Percentiles rank a stretch among this genome's conserved stretches.
These are phyloP conservation scores for Didymella pinodella DNA, from an alignment of 2,329 filamentous ascomycete genomes.

Conservation along the genomic window DNA sequence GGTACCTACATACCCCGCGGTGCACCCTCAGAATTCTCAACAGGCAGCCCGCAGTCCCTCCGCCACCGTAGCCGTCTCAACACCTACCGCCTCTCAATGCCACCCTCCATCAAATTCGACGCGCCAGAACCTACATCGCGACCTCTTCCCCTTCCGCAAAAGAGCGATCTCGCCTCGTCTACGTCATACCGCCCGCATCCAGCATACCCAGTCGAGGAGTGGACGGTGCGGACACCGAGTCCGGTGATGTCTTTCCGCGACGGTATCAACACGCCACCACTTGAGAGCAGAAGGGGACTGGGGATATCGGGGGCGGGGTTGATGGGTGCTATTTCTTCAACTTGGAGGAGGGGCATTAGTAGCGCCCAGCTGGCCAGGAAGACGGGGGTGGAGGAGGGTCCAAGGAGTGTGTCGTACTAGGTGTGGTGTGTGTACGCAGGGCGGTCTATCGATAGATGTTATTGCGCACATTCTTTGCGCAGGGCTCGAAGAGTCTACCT, in stretches of 20 bases:
- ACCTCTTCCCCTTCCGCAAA: slow-evolving; percentile 32
- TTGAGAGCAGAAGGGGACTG: slow-evolving; percentile 20
- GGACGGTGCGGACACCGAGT: slow-evolving; percentile 40
- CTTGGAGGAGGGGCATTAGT: slow-evolving; percentile 36
- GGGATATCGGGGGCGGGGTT: slow-evolving; percentile 24
- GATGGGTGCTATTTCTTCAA: slow-evolving; percentile 31
- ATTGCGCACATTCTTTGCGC: too few species aligned
- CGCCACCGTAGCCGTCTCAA: slow-evolving; percentile 12
- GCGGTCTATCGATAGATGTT: too few species aligned
- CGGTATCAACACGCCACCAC: slow-evolving; percentile 32
- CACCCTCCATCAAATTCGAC: slow-evolving; percentile 32
- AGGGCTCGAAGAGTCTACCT: too few species aligned
- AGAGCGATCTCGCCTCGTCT: slow-evolving; percentile 23
- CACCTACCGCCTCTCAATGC: slow-evolving; percentile 36
- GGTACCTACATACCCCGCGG: slow-evolving; percentile 28
- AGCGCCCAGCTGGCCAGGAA: neutral
- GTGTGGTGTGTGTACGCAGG: neutral
- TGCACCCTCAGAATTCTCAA: slow-evolving; percentile 9
- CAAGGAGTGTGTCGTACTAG: slow-evolving; percentile 11
- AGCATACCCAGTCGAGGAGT: slow-evolving; percentile 37
- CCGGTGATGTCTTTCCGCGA: slow-evolving; percentile 36
- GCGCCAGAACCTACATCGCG: slow-evolving; percentile 22
- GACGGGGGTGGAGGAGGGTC: neutral
- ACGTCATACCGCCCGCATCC: slow-evolving; percentile 36
- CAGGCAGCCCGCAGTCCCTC: slow-evolving; percentile 14